Evolutionary conservation across 108 stramenopile species (phyloP).

Genomic region (Cylindrotheca fusiformis): DNA sequence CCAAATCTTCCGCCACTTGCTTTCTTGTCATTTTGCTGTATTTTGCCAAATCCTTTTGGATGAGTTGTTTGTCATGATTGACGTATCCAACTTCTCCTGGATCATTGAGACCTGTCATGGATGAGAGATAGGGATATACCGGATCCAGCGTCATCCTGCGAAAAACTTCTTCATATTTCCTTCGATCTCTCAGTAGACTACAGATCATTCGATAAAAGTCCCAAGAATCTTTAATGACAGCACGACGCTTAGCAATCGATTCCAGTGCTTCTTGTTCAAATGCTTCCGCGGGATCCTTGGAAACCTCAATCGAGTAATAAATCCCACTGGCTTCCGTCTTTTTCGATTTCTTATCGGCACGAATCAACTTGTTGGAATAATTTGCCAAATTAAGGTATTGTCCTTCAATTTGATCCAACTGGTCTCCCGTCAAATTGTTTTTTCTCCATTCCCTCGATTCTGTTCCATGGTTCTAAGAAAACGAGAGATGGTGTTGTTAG

Average conservation of each 20-base stretch:
- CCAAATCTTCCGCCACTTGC: slow-evolving; percentile 58
- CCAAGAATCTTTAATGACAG: slow-evolving; percentile 88
- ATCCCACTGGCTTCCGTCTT: slow-evolving; percentile 52
- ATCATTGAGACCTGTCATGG: slow-evolving; percentile 82
- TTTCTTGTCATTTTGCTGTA: slow-evolving; percentile 59
- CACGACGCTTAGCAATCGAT: slow-evolving; percentile 82
- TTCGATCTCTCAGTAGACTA: slow-evolving; percentile 62
- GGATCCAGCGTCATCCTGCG: slow-evolving; percentile 77
- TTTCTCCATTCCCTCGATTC: slow-evolving; percentile 39
- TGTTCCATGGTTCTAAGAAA: too few species aligned
- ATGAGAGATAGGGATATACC: slow-evolving; percentile 78
- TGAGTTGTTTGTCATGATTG: slow-evolving; percentile 65
- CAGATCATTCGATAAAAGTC: slow-evolving; percentile 89
- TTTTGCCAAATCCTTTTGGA: slow-evolving; percentile 54
- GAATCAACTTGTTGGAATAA: slow-evolving; percentile 82
- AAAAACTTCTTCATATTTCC: slow-evolving; percentile 85
- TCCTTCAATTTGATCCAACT: slow-evolving; percentile 72
- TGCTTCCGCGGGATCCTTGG: slow-evolving; percentile 52
- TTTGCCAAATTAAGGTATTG: slow-evolving; percentile 76
- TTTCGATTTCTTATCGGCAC: slow-evolving; percentile 43
- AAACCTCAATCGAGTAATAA: slow-evolving; percentile 62
- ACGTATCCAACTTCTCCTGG: slow-evolving; percentile 69
- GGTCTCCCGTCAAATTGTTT: slow-evolving; percentile 44
- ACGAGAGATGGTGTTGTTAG: not conserved
- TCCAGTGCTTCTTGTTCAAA: slow-evolving; percentile 80